Conservation (phyloP, 2,329 filamentous ascomycete genomes). For the Colletotrichum orbiculare region DNA sequence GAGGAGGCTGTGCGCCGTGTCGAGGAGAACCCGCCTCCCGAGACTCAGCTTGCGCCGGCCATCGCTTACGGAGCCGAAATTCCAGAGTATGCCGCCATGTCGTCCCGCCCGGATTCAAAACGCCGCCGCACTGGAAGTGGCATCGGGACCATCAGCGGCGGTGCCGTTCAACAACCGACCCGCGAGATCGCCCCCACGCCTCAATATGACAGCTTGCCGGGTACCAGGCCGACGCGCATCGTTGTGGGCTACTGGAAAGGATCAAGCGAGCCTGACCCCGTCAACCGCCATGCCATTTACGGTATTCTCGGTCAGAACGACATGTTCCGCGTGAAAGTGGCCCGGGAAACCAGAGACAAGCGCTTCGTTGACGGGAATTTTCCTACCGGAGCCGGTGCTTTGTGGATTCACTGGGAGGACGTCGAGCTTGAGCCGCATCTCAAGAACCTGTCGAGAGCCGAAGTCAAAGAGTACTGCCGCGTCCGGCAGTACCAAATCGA, state of each 20-base stretch:
- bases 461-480: conserved; percentile 73
- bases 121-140: conserved; percentile 57
- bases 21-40: conserved; percentile 54
- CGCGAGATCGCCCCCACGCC: conserved; percentile 7
- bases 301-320: conserved; percentile 72
- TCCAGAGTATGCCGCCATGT: conserved; percentile 54
- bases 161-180: conserved; percentile 34
- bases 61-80: conserved; percentile 64
- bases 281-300: conserved; percentile 70
- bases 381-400: conserved; percentile 66
- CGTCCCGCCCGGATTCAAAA: conserved; percentile 54
- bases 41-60: conserved; percentile 54
- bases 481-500: conserved; percentile 70
- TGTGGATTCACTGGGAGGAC: conserved; percentile 73
- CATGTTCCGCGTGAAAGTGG: conserved; percentile 73
- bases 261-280: conserved; percentile 58
- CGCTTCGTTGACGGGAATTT: conserved; percentile 69
- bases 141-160: conserved; percentile 47
- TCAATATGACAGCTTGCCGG: conserved; percentile 56
- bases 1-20: conserved; percentile 59
- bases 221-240: conserved; percentile 67
- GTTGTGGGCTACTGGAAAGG: conserved; percentile 70
- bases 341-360: conserved; percentile 70
- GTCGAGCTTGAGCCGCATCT: conserved; percentile 69
- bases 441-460: conserved; percentile 58